Percentiles rank a stretch among this genome's conserved stretches.
Conservation (phyloP, 768 basidiomycete species). For the Pleurotus pulmonarius region DNA sequence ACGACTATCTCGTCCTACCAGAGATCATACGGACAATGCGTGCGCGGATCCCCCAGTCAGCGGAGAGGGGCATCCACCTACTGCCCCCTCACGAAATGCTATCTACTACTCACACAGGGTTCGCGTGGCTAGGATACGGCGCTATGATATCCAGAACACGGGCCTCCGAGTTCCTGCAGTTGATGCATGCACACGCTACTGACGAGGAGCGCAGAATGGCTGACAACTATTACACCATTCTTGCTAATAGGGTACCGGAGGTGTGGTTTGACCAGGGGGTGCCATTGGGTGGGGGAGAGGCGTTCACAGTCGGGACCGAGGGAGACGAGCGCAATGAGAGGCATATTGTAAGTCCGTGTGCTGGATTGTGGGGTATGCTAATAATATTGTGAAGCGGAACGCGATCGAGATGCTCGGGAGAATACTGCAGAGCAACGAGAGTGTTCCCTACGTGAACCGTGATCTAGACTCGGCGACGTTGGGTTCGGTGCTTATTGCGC, state of each 20-base stretch:
- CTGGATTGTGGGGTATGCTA: not conserved
- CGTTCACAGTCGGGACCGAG: slow-evolving; percentile 58
- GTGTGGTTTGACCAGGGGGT: slow-evolving; percentile 65
- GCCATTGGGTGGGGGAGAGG: slow-evolving; percentile 52
- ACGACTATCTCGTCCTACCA: slow-evolving; percentile 61
- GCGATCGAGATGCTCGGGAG: slow-evolving; percentile 43
- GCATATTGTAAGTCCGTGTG: slow-evolving; percentile 48
- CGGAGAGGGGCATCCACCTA: slow-evolving; percentile 39
- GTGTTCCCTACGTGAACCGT: slow-evolving; percentile 22
- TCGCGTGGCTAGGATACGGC: slow-evolving; percentile 69
- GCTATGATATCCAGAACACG: slow-evolving; percentile 43
- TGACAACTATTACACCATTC: slow-evolving; percentile 65
- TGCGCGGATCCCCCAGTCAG: slow-evolving; percentile 27
- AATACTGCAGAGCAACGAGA: not conserved
- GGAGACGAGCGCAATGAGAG: slow-evolving; percentile 54
- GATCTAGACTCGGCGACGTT: slow-evolving; percentile 9
- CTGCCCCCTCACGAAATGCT: slow-evolving; percentile 62
- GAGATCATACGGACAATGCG: slow-evolving; percentile 53
- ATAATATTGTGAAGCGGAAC: slow-evolving; percentile 21
- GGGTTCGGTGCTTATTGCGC: slow-evolving; percentile 23
- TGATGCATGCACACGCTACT: slow-evolving; percentile 34
- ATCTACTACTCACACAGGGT: slow-evolving; percentile 50
- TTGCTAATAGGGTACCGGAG: slow-evolving; percentile 53
- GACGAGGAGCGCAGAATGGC: slow-evolving; percentile 58
- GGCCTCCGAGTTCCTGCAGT: slow-evolving; percentile 43